Base-by-base conservation (phyloP, 2,329 filamentous ascomycete genomes). In the Trichophyton schoenleinii region DNA sequence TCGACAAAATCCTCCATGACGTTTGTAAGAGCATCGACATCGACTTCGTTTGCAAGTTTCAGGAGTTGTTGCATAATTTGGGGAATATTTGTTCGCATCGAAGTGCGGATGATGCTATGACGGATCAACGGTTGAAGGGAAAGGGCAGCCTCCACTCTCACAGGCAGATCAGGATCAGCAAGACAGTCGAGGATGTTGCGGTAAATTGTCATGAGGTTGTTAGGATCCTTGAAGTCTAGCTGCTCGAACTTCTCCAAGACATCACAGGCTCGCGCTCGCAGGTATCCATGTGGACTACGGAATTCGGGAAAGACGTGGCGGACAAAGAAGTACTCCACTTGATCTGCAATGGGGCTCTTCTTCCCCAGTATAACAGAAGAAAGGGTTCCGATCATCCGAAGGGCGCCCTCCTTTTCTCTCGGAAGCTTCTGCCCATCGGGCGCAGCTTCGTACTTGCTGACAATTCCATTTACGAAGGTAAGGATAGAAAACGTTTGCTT, bases 1-100 rank as follows among this genome's bases (percentile, higher is more conserved):
- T 99, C 94, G 53, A 99, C 94, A 71, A 99, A 99, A 71, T 99
- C 94, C 75, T 99, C 94, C 94, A 99, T 99, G 44, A 99, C 94
- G 70, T 97, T 97, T 22, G 94, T 92, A 46, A 99, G 80, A 3
- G 94, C 91, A 74, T 99, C 94, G 57, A 99, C 92, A 71, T 99
- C 94, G 62, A 95, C 94, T 75, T 99, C 94, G 71, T 99, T 99
- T 31, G 94, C 92, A 62, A 99, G 80, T 78, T 97, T 97, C 60
- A 99, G 81, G 13, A 99, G 82, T 75, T 99, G 92, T 76, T 97
- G 95, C 94, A 99, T 99, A 70, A 99, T 97, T 70, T 95, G 95
- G 15, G 94, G 91, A 67, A 99, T 99, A 73, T 91, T 96, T 70
- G 91, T 86, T 76, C 96, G 91, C 94, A 99, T 97, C 75, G 89